phyloP scores from a whole-genome alignment of 352 stramenopile genomes.

The Phytopythium helicoides region DNA sequence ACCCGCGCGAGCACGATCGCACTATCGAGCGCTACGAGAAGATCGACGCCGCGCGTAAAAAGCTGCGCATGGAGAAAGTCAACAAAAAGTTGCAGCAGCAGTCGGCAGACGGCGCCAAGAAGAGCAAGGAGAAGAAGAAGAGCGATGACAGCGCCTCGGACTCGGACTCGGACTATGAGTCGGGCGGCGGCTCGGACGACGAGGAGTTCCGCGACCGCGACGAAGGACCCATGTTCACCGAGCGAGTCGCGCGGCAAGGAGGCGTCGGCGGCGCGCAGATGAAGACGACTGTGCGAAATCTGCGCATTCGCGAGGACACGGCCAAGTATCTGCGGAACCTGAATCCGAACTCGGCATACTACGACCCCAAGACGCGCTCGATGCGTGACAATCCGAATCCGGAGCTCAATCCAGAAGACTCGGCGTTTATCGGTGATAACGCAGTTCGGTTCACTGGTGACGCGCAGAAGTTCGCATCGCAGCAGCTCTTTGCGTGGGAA shows the following conservation, averaged over 20 bases:
- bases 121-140: slow-evolving; percentile 21
- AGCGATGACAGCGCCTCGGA: slow-evolving; percentile 61
- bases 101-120: slow-evolving; percentile 36
- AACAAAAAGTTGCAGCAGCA: slow-evolving; percentile 67
- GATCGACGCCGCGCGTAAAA: slow-evolving; percentile 76
- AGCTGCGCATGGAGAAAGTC: slow-evolving; percentile 73
- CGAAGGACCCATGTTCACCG: slow-evolving; percentile 92
- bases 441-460: slow-evolving; percentile 92
- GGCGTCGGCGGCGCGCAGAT: slow-evolving; percentile 97
- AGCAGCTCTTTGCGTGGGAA: slow-evolving; percentile 96
- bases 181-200: slow-evolving; percentile 86
- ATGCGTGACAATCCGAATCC: slow-evolving; percentile 99
- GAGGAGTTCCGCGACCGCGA: slow-evolving; percentile 92
- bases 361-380: slow-evolving; percentile 98
- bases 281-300: slow-evolving; percentile 96
- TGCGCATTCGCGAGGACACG: slow-evolving; percentile 99
- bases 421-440: slow-evolving; percentile 96
- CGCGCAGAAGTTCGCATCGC: slow-evolving; percentile 91
- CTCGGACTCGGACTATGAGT: slow-evolving; percentile 90
- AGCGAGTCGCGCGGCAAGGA: slow-evolving; percentile 93
- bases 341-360: slow-evolving; percentile 98
- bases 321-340: slow-evolving; percentile 99
- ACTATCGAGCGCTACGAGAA: slow-evolving; percentile 82
- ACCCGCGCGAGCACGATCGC: slow-evolving; percentile 74
- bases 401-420: slow-evolving; percentile 91